Evolutionary conservation across 139 green algal genomes (phyloP).

Genomic region (Chlorella sp.): DNA sequence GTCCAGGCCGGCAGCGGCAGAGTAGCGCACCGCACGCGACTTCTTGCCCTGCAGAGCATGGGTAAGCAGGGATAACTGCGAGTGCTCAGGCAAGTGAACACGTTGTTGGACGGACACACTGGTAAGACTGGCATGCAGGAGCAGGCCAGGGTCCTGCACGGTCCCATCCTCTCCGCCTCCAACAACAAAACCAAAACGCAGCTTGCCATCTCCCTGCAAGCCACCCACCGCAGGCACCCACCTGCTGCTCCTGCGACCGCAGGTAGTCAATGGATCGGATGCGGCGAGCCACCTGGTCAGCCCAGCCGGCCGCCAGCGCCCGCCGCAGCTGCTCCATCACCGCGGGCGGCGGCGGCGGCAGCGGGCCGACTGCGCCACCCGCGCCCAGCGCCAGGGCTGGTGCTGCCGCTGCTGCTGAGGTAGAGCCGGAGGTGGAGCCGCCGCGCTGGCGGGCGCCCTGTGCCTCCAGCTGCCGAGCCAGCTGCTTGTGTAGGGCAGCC

Average conservation of each 20-base stretch:
- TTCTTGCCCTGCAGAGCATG: background rate
- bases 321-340: constrained; percentile 67
- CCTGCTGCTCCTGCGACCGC: constrained; percentile 5
- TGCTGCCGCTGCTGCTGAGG: no score
- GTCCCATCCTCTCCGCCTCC: no score
- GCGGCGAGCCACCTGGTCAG: constrained; percentile 78
- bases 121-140: no score
- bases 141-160: no score
- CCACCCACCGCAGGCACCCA: no score
- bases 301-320: constrained; percentile 88
- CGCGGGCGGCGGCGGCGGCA: constrained; percentile 15
- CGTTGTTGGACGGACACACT: no score
- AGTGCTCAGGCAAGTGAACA: no score
- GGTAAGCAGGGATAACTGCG: no score
- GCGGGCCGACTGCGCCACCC: background rate
- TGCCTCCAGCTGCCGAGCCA: constrained; percentile 55
- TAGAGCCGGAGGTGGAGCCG: no score
- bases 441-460: background rate
- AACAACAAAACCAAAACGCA: no score
- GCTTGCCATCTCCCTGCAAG: no score
- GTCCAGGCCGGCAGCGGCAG: constrained; percentile 35
- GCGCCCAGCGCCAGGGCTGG: background rate
- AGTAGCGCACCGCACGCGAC: constrained; percentile 72
- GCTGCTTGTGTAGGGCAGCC: constrained; percentile 71
- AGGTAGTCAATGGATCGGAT: constrained; percentile 63